Percentiles rank a stretch among this genome's conserved stretches.
phyloP scores from a whole-genome alignment of 2,329 filamentous ascomycete species.

The Calonectria naviculata region DNA sequence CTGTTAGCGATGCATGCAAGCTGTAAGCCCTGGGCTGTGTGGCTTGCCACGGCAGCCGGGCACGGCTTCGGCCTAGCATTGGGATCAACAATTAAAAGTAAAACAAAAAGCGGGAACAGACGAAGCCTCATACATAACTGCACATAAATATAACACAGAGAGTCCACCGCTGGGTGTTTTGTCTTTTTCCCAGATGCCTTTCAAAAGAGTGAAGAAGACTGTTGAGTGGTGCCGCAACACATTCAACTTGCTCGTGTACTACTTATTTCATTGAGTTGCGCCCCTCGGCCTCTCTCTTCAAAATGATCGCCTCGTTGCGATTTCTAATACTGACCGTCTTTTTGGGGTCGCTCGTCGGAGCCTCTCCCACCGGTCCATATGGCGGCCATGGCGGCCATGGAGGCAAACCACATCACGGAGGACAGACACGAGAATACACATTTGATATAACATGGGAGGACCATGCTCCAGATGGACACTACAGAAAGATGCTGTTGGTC shows the following conservation, averaged over 20 bases:
- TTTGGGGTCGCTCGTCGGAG: neutral
- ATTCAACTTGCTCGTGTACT: neutral
- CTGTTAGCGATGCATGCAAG: neutral
- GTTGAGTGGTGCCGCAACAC: slow-evolving; percentile 11
- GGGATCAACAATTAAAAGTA: neutral
- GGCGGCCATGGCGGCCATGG: no score
- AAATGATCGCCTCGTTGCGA: slow-evolving; percentile 8
- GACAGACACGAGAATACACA: slow-evolving; percentile 37
- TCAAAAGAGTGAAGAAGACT: neutral
- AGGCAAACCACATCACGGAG: neutral
- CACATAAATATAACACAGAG: neutral
- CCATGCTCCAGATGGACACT: slow-evolving; percentile 56
- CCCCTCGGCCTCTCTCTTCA: neutral
- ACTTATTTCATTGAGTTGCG: neutral
- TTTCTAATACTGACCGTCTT: neutral
- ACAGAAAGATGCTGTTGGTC: slow-evolving; percentile 59
- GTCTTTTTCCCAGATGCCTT: neutral
- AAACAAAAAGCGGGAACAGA: neutral
- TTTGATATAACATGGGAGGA: slow-evolving; percentile 50
- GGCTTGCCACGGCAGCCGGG: neutral
- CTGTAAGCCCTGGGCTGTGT: neutral
- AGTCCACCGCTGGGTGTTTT: neutral
- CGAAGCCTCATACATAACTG: neutral
- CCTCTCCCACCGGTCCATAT: neutral
- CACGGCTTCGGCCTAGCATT: neutral